A percentile compares a stretch with the other conserved stretches of the same genome.
phyloP scores from a whole-genome alignment of 2,329 filamentous ascomycete species.

The Colletotrichum higginsianum region DNA sequence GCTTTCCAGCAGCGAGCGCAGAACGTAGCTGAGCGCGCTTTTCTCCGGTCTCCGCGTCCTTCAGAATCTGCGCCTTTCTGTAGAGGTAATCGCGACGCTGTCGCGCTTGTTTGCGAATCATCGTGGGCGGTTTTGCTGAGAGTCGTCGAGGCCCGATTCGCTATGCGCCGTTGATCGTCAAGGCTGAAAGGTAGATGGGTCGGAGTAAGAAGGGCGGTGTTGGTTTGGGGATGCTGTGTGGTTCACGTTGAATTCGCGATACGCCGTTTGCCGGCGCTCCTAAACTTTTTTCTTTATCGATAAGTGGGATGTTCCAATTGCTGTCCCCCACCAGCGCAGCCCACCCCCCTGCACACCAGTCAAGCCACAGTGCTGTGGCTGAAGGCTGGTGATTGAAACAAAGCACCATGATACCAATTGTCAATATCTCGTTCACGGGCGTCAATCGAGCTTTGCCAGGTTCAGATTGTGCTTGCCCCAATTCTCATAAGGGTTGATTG shows the following conservation, averaged over 20 bases:
- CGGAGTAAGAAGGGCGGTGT: not conserved
- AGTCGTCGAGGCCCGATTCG: not conserved
- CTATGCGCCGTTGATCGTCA: slow-evolving; percentile 2
- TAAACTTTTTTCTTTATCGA: slow-evolving; percentile 9
- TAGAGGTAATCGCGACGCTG: slow-evolving; percentile 78
- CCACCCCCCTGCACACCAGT: too few species aligned
- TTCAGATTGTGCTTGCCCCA: not conserved
- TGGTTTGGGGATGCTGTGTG: not conserved
- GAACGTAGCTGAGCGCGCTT: slow-evolving; percentile 90
- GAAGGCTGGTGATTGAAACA: too few species aligned
- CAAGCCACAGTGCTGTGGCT: not conserved
- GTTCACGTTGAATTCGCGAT: not conserved
- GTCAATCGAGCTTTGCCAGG: not conserved
- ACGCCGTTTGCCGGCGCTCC: not conserved
- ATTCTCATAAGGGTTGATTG: not conserved
- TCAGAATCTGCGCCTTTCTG: slow-evolving; percentile 86
- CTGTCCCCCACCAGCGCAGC: not conserved
- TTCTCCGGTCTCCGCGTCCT: slow-evolving; percentile 92
- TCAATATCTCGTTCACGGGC: not conserved
- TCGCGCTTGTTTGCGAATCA: slow-evolving; percentile 57
- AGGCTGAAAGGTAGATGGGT: not conserved
- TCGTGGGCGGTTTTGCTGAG: not conserved
- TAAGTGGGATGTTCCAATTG: not conserved
- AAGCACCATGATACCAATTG: too few species aligned
- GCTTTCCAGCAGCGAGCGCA: slow-evolving; percentile 90